Percentiles rank a stretch among this genome's conserved stretches.
These are phyloP conservation scores for Aspergillus vadensis DNA, from an alignment of 2,329 filamentous ascomycete species.

Conservation along the genomic window DNA sequence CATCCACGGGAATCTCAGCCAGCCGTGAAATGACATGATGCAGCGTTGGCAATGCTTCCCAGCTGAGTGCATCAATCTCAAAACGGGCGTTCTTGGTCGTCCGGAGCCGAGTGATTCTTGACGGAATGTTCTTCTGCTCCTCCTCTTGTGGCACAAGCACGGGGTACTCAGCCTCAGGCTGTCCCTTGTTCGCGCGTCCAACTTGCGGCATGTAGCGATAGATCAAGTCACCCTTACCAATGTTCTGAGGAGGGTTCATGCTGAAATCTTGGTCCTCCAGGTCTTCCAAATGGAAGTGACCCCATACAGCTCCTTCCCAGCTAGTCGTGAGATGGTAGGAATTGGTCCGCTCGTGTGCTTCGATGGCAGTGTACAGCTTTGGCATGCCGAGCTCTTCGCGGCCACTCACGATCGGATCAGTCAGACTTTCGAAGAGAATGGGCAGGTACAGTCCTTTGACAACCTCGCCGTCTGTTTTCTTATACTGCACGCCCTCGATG, in stretches of 20 bases:
- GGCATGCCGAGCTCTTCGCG: constrained; percentile 65
- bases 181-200: constrained; percentile 49
- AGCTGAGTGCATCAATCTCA: constrained; percentile 53
- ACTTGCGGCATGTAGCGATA: constrained; percentile 62
- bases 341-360: constrained; percentile 42
- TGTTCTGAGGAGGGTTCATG: constrained; percentile 22
- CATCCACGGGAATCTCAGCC: constrained; percentile 59
- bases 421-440: constrained; percentile 59
- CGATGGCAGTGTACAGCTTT: constrained; percentile 58
- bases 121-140: constrained; percentile 36
- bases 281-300: constrained; percentile 40
- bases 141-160: constrained; percentile 40
- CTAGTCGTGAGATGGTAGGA: constrained; percentile 45
- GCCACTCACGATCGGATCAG: constrained; percentile 63
- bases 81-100: constrained; percentile 47
- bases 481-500: constrained; percentile 63
- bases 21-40: constrained; percentile 59
- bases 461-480: constrained; percentile 50
- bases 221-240: constrained; percentile 47
- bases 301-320: constrained; percentile 49
- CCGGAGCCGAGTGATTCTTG: constrained; percentile 25
- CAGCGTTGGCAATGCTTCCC: constrained; percentile 60
- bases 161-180: constrained; percentile 58
- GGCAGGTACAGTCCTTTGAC: constrained; percentile 58
- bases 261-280: constrained; percentile 33